Evolutionary conservation across 495 filamentous ascomycete genomes (phyloP), one percentile per base, ranked within the genome.

Genomic region (Cryomyces minteri): DNA sequence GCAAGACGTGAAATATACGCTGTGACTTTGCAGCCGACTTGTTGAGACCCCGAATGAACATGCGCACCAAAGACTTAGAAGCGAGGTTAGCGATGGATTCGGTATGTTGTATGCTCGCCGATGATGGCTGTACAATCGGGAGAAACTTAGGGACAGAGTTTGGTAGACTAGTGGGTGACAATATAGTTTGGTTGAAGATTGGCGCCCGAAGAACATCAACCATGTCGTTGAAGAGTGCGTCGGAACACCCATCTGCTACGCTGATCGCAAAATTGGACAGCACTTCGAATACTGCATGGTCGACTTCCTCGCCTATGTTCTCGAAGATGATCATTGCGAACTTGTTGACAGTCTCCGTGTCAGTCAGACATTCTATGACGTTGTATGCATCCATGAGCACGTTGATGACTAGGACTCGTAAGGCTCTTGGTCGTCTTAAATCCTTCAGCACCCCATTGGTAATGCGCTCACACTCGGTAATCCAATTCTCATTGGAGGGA

Each of bases 401-500:
- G 48, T 79, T 72, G 40, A 68, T 46, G 7, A 61, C 38, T n/a
- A 47, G 48, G 6, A 88, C 64, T 11, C 86, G 79, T 46, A 85
- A 72, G 36, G 76, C 68, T 1, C 77, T 70, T 28, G 76, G 67
- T 41, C 84, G 76, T 43, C 57, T 68, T 9, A 65, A 69, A 51
- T 80, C 70, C 33, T 68, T 71, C 43, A 88, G 73, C 51, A 94
- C 80, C 8, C 71, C 67, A 29, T 73, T 65, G 41, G 86, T 63
- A 1, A 90, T 62, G 6, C 68, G 62, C 28, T 61, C 69, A 28
- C 78, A 71, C 49, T 83, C 78, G 5, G 63, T 61, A 31, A 79
- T 64, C 79, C 84, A 94, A 6, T 71, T 58, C 10, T 63, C 57
- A 54, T 77, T 76, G 4, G 77, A 83, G 28, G 83, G 85, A 46